Evolutionary conservation across 1,284 basidiomycete genomes (phyloP).

Genomic region (Marasmius tenuissimus): DNA sequence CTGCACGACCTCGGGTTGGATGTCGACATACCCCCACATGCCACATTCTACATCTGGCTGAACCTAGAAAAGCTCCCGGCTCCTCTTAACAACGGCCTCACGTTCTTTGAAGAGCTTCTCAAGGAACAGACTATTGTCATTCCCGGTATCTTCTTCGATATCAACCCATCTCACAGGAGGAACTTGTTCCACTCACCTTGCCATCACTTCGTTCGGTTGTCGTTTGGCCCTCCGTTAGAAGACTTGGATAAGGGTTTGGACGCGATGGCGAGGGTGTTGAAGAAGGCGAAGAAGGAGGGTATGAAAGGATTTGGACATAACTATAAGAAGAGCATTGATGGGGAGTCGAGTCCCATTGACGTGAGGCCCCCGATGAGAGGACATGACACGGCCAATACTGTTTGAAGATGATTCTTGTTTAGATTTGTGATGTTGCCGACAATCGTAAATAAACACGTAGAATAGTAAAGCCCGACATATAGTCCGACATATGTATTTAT

Average conservation of each 20-base stretch:
- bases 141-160: conserved; percentile 89
- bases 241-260: conserved; percentile 84
- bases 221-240: conserved; percentile 85
- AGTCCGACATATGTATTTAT: too few species aligned
- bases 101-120: conserved; percentile 93
- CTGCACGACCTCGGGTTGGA: conserved; percentile 77
- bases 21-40: conserved; percentile 71
- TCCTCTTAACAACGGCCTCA: conserved; percentile 87
- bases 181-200: conserved; percentile 91
- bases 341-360: background rate
- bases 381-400: background rate
- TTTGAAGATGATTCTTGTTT: background rate
- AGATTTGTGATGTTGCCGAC: background rate
- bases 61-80: conserved; percentile 75
- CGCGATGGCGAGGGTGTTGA: conserved; percentile 80
- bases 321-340: conserved; percentile 60
- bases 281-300: conserved; percentile 65
- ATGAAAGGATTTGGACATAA: conserved; percentile 62
- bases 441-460: background rate
- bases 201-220: conserved; percentile 84
- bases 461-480: too few species aligned
- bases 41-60: conserved; percentile 92
- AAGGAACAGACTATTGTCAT: conserved; percentile 91
- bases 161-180: conserved; percentile 78
- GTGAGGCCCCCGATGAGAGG: background rate